phyloP scores from a whole-genome alignment of 805 yeast species.

The Saccharomycopsis schoenii region DNA sequence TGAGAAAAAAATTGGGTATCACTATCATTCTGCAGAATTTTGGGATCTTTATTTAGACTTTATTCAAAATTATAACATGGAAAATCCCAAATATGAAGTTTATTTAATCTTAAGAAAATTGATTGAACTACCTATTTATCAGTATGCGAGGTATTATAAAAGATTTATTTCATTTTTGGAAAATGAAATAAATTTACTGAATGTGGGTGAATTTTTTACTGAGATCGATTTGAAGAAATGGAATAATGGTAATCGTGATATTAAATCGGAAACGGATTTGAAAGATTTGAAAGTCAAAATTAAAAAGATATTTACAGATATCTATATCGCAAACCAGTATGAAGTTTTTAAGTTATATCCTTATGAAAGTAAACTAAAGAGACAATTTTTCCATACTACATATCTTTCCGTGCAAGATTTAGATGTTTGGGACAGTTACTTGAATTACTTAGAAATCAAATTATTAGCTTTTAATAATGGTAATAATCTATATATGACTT shows the following conservation, averaged over 20 bases:
- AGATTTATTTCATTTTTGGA: slow-evolving; percentile 29
- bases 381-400: slow-evolving; percentile 31
- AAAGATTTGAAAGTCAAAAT: slow-evolving; percentile 29
- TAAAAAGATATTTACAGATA: slow-evolving; percentile 40
- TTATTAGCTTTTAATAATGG: background rate
- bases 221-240: slow-evolving; percentile 20
- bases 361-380: slow-evolving; percentile 35
- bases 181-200: slow-evolving; percentile 14
- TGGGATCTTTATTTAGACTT: slow-evolving; percentile 41
- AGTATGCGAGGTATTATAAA: slow-evolving; percentile 39
- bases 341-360: slow-evolving; percentile 38
- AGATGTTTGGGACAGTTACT: slow-evolving; percentile 48
- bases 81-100: slow-evolving; percentile 20
- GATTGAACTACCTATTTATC: slow-evolving; percentile 48
- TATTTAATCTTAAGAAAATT: slow-evolving; percentile 35
- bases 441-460: slow-evolving; percentile 39
- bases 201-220: slow-evolving; percentile 15
- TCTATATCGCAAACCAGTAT: slow-evolving; percentile 46
- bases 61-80: slow-evolving; percentile 28
- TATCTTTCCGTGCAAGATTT: slow-evolving; percentile 36
- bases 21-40: slow-evolving; percentile 41
- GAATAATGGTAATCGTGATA: background rate
- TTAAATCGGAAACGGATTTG: slow-evolving; percentile 7
- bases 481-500: slow-evolving; percentile 4
- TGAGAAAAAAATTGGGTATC: slow-evolving; percentile 39